Conservation (phyloP, 768 basidiomycete species). For the Boletus tylopilopsis region DNA sequence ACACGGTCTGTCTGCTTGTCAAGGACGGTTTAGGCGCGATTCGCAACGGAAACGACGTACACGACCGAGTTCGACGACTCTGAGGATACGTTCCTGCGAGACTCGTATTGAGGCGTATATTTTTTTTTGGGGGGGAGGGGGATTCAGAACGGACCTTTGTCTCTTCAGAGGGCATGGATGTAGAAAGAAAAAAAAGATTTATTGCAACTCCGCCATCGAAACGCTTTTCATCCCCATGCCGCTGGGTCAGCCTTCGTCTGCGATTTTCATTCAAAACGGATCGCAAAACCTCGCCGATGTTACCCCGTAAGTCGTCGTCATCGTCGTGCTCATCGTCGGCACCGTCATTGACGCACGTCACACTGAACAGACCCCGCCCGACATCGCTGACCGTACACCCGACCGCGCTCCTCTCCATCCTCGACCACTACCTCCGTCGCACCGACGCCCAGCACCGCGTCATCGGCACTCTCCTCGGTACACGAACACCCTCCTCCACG, state of each 20-base stretch:
- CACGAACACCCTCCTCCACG: conserved; percentile 49
- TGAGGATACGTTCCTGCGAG: conserved; percentile 69
- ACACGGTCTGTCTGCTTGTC: conserved; percentile 69
- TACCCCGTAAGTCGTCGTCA: conserved; percentile 31
- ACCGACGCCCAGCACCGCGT: conserved; percentile 80
- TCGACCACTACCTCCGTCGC: conserved; percentile 94
- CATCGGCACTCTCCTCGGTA: conserved; percentile 92
- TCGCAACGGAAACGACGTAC: conserved; percentile 57
- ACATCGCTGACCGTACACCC: conserved; percentile 82
- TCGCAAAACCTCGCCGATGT: conserved; percentile 27
- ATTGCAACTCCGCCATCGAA: conserved; percentile 32
- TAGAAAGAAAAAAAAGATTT: conserved; percentile 4
- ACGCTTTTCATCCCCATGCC: conserved; percentile 37
- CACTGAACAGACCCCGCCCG: conserved; percentile 56
- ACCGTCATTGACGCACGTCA: background rate
- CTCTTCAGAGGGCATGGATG: conserved; percentile 84
- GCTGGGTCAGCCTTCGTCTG: conserved; percentile 45
- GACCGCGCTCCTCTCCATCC: conserved; percentile 88
- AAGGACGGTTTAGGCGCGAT: no score
- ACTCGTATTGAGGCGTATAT: background rate
- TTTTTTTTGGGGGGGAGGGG: background rate
- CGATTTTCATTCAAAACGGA: conserved; percentile 37
- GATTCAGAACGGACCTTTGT: conserved; percentile 64
- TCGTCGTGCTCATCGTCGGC: background rate
- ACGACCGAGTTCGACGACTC: conserved; percentile 75